Conservation (phyloP, 2,329 filamentous ascomycete genomes). For the Cytospora piceicola region DNA sequence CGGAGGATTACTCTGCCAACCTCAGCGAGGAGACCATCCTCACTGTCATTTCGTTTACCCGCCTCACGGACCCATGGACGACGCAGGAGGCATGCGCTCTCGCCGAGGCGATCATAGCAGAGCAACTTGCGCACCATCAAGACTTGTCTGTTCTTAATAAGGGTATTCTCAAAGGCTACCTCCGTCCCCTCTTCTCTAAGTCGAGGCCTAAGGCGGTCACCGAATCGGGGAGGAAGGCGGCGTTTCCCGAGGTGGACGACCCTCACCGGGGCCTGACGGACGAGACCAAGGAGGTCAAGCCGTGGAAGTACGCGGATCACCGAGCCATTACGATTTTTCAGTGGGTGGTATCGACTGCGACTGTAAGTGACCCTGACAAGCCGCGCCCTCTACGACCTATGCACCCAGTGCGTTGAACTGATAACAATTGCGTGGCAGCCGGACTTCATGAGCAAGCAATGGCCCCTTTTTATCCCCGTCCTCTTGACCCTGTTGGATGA, state of each 20-base stretch:
- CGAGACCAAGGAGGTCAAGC: conserved; percentile 51
- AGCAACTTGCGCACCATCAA: conserved; percentile 33
- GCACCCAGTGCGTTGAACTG: conserved; percentile 16
- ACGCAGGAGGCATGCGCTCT: conserved; percentile 38
- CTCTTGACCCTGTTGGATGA: conserved; percentile 73
- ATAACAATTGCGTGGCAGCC: conserved; percentile 38
- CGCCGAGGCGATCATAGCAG: conserved; percentile 41
- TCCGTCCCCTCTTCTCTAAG: conserved; percentile 69
- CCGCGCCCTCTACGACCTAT: background rate
- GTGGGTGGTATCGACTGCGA: conserved; percentile 61
- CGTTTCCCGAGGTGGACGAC: conserved; percentile 47
- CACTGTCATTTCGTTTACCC: conserved; percentile 40
- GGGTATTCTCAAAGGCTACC: conserved; percentile 63
- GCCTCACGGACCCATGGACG: conserved; percentile 37
- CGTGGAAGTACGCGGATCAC: conserved; percentile 63
- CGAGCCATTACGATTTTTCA: conserved; percentile 59
- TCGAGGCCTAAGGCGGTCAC: conserved; percentile 59
- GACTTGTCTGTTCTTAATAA: conserved; percentile 51
- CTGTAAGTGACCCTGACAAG: conserved; percentile 46
- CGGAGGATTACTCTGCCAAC: conserved; percentile 5
- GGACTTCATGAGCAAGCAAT: conserved; percentile 56
- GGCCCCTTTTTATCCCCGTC: conserved; percentile 71
- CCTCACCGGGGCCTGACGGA: conserved; percentile 40
- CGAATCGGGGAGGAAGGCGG: conserved; percentile 57
- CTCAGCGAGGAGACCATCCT: conserved; percentile 37